Conservation (phyloP, 352 stramenopile genomes). For the Poterioochromonas sp. region DNA sequence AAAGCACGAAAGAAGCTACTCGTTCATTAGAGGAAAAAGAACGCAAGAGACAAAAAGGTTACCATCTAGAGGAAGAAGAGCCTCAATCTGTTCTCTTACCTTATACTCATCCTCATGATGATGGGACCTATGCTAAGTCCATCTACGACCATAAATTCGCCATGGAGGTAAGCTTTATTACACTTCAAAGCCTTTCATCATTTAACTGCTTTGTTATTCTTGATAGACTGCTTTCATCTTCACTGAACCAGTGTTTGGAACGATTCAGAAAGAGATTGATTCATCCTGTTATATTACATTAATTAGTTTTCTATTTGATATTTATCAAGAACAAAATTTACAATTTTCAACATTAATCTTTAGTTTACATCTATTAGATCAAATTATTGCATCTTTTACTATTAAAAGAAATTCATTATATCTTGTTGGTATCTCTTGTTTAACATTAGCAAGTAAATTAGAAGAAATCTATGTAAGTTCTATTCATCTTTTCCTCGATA, state of each 20-base stretch:
- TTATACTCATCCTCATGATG: no score
- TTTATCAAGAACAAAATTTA: background rate
- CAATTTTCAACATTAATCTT: background rate
- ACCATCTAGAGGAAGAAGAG: no score
- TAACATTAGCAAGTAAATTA: background rate
- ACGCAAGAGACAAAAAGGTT: no score
- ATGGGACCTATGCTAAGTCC: no score
- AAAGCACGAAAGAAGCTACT: no score
- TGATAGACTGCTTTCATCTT: no score
- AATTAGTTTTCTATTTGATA: background rate
- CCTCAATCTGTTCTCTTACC: no score
- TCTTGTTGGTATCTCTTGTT: background rate
- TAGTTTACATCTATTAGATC: background rate
- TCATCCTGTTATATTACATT: background rate
- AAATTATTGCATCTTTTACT: background rate
- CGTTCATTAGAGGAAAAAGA: no score
- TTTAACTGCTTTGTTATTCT: no score
- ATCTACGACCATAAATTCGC: no score
- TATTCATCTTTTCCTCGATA: background rate
- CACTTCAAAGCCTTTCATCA: no score
- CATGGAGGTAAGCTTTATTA: no score
- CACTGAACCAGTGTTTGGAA: background rate
- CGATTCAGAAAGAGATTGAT: background rate
- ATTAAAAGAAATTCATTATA: background rate
- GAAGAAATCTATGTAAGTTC: slow-evolving; percentile 26